phyloP scores from a whole-genome alignment of 495 filamentous ascomycete genomes.

The Podospora didyma region DNA sequence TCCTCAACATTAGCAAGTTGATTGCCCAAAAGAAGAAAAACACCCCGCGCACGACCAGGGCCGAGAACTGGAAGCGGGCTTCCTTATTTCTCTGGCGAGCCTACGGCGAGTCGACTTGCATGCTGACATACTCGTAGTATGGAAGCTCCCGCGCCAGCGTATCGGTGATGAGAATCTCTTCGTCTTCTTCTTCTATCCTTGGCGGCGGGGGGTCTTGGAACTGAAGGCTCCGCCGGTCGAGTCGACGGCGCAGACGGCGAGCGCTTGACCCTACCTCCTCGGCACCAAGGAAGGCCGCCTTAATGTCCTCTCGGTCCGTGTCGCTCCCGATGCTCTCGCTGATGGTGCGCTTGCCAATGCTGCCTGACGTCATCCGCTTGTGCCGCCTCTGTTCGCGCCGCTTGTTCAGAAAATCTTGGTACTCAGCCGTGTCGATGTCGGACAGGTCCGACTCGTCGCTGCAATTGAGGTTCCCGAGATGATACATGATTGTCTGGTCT shows the following conservation, averaged over 20 bases:
- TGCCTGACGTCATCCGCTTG: slow-evolving; percentile 48
- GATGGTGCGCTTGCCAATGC: slow-evolving; percentile 50
- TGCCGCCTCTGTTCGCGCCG: slow-evolving; percentile 37
- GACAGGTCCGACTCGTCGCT: slow-evolving; percentile 40
- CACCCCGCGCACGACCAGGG: too few species aligned
- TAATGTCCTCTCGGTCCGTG: slow-evolving; percentile 49
- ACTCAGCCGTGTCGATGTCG: slow-evolving; percentile 38
- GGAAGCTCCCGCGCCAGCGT: slow-evolving; percentile 42
- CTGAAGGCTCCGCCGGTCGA: slow-evolving; percentile 45
- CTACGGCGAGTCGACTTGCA: slow-evolving; percentile 46
- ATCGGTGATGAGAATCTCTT: slow-evolving; percentile 44
- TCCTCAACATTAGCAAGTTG: too few species aligned
- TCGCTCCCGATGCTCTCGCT: slow-evolving; percentile 51
- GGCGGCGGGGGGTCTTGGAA: slow-evolving; percentile 45
- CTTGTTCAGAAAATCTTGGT: slow-evolving; percentile 26
- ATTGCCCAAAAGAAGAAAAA: too few species aligned
- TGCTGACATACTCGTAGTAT: slow-evolving; percentile 41
- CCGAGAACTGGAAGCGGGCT: too few species aligned
- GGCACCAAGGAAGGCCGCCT: slow-evolving; percentile 35
- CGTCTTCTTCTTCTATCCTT: slow-evolving; percentile 50
- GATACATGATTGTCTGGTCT: slow-evolving; percentile 34
- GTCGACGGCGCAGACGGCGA: slow-evolving; percentile 45
- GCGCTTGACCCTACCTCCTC: slow-evolving; percentile 41
- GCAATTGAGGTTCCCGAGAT: slow-evolving; percentile 39
- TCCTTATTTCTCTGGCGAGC: slow-evolving; percentile 28